These are phyloP conservation scores for Boletales sp. DNA, from an alignment of 768 basidiomycete genomes.

Conservation along the genomic window DNA sequence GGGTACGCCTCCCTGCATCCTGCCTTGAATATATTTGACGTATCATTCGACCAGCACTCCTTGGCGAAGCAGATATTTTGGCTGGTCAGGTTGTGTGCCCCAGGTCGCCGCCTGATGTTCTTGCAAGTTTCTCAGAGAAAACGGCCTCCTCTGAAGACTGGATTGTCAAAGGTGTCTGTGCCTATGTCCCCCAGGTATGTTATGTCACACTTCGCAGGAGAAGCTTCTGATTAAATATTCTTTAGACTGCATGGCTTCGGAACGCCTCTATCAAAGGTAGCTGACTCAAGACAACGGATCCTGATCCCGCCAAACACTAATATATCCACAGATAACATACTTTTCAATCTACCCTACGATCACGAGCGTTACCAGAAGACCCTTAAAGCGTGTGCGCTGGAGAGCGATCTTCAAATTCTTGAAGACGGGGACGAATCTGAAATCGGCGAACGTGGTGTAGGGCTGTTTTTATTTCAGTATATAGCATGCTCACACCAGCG, in stretches of 20 bases:
- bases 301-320: slow-evolving; percentile 37
- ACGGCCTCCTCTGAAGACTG: slow-evolving; percentile 55
- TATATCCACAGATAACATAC: slow-evolving; percentile 53
- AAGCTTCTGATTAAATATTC: slow-evolving; percentile 5
- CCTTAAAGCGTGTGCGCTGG: slow-evolving; percentile 71
- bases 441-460: slow-evolving; percentile 81
- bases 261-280: slow-evolving; percentile 52
- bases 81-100: slow-evolving; percentile 81
- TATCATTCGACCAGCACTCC: slow-evolving; percentile 46
- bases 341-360: slow-evolving; percentile 75
- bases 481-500: not conserved
- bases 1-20: slow-evolving; percentile 31
- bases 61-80: slow-evolving; percentile 59
- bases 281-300: not conserved
- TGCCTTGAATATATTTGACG: slow-evolving; percentile 5
- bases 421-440: slow-evolving; percentile 88
- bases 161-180: slow-evolving; percentile 75
- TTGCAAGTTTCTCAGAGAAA: slow-evolving; percentile 55
- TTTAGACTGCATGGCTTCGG: slow-evolving; percentile 60
- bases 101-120: slow-evolving; percentile 75
- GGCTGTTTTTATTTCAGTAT: not conserved
- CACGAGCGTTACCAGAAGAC: slow-evolving; percentile 74
- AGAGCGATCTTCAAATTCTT: slow-evolving; percentile 73
- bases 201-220: slow-evolving; percentile 2
- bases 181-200: slow-evolving; percentile 78